Percentiles rank a stretch among this genome's conserved stretches.
Evolutionary conservation across 495 filamentous ascomycete species (phyloP).

Genomic region (Staphylotrichum longicolle): DNA sequence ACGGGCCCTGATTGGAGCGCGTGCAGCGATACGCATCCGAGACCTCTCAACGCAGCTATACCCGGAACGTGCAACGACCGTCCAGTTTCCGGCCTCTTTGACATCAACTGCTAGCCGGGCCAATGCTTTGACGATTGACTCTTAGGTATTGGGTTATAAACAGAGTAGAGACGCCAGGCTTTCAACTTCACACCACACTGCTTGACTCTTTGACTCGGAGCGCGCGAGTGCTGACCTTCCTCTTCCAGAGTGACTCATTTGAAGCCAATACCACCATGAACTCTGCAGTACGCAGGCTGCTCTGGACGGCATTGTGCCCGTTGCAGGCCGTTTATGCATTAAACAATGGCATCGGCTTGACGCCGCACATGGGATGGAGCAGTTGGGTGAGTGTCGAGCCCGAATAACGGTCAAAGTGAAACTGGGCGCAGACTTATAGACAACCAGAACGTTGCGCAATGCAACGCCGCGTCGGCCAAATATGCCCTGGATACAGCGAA

Average conservation of each 20-base stretch:
- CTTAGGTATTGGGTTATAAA: too few species aligned
- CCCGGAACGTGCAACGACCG: neutral
- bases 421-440: too few species aligned
- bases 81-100: too few species aligned
- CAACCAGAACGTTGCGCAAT: slow-evolving; percentile 25
- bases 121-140: too few species aligned
- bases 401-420: too few species aligned
- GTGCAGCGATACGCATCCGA: neutral
- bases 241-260: too few species aligned
- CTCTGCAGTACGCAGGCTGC: neutral
- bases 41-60: neutral
- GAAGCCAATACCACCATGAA: neutral
- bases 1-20: neutral
- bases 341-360: slow-evolving; percentile 22
- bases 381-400: slow-evolving; percentile 21
- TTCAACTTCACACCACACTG: neutral
- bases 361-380: slow-evolving; percentile 28
- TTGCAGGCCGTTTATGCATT: neutral
- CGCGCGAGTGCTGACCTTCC: too few species aligned
- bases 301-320: neutral
- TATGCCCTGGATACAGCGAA: slow-evolving; percentile 26
- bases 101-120: too few species aligned
- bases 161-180: too few species aligned
- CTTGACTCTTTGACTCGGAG: too few species aligned
- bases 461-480: slow-evolving; percentile 25